Evolutionary conservation across 257 asterid genomes (phyloP).

Genomic region (Nicotiana knightiana): DNA sequence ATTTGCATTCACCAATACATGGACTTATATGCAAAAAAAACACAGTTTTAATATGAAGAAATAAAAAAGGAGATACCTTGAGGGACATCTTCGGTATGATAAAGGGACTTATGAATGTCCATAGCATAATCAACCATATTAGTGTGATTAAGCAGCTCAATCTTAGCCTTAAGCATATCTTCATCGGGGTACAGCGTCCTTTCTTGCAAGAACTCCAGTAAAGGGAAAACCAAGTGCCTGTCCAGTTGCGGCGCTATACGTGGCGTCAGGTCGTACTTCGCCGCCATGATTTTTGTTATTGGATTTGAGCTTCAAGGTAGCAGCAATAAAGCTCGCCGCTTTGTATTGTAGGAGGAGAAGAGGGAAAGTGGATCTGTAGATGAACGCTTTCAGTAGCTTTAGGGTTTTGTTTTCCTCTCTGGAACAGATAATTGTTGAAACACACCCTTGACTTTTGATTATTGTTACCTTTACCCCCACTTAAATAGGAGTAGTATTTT

Average conservation of each 20-base stretch:
- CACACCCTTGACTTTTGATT: not conserved
- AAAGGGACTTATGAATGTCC: constrained; percentile 90
- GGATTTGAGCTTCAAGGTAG: not conserved
- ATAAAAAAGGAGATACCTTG: constrained; percentile 37
- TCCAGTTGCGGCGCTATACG: constrained; percentile 80
- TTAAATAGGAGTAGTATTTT: not conserved
- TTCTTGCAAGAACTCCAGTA: constrained; percentile 88
- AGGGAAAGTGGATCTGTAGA: not conserved
- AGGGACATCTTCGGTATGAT: constrained; percentile 89
- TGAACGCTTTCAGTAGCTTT: not conserved
- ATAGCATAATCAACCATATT: constrained; percentile 97
- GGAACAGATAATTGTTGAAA: not conserved
- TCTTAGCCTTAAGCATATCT: constrained; percentile 75
- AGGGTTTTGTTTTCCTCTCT: not conserved
- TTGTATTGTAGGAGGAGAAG: not conserved
- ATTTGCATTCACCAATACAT: not conserved
- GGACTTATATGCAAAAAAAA: not conserved
- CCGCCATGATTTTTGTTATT: constrained; percentile 38
- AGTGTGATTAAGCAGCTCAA: constrained; percentile 73
- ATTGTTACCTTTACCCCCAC: not conserved
- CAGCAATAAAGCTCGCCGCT: not conserved
- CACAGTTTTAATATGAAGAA: not conserved
- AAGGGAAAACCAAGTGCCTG: constrained; percentile 82
- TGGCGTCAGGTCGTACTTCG: constrained; percentile 74
- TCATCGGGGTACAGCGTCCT: constrained; percentile 57